Evolutionary conservation across 2,329 filamentous ascomycete genomes (phyloP).

Genomic region (Cytospora piceae): DNA sequence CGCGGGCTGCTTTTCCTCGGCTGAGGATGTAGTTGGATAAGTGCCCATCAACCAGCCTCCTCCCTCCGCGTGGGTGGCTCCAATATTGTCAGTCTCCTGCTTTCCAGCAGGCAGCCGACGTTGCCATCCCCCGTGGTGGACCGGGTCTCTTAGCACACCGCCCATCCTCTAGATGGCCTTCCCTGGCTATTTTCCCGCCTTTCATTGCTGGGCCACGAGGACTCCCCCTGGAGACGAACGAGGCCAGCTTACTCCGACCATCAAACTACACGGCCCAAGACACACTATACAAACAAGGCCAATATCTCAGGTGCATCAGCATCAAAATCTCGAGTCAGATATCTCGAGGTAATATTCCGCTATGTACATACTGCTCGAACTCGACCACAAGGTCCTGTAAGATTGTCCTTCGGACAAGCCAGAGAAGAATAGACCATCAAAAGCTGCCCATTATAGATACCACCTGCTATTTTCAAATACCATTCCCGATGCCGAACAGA

Average conservation of each 20-base stretch:
- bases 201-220: background rate
- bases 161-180: background rate
- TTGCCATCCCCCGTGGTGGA: background rate
- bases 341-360: constrained; percentile 3
- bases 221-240: background rate
- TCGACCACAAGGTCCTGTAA: constrained; percentile 16
- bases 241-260: background rate
- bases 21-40: background rate
- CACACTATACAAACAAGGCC: background rate
- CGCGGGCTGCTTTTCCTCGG: background rate
- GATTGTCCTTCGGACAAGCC: constrained; percentile 24
- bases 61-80: background rate
- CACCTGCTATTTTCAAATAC: background rate
- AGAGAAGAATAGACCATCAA: constrained; percentile 9
- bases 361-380: constrained; percentile 25
- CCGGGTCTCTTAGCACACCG: background rate
- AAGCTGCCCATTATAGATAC: background rate
- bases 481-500: background rate
- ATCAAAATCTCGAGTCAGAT: constrained; percentile 6
- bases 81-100: background rate
- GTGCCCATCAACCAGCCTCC: background rate
- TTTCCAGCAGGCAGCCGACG: background rate
- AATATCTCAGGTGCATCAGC: constrained; percentile 1
- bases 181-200: background rate
- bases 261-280: background rate